These are phyloP conservation scores for Zychaea mexicana DNA, from an alignment of 371 early-diverging fungal genomes.

Conservation along the genomic window DNA sequence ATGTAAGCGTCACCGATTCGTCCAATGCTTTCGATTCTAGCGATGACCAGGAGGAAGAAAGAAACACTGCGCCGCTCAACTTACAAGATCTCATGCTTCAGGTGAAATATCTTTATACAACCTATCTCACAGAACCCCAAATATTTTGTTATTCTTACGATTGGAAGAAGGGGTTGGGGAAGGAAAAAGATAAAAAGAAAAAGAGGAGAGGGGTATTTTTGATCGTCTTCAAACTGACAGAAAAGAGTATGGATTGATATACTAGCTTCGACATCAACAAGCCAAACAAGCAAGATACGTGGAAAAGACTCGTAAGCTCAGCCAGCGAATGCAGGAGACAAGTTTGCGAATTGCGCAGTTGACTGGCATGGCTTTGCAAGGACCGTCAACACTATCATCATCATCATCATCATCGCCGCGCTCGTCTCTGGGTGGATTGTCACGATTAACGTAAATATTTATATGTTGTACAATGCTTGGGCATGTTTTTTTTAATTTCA, in stretches of 20 bases:
- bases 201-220: neutral
- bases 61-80: constrained; percentile 5
- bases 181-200: neutral
- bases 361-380: neutral
- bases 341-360: constrained; percentile 14
- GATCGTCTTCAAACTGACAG: neutral
- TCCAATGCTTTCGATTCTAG: neutral
- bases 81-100: constrained; percentile 16
- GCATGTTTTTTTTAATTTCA: too few species aligned
- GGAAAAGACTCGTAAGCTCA: constrained; percentile 16
- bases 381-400: neutral
- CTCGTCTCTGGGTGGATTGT: too few species aligned
- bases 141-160: neutral
- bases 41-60: constrained; percentile 7
- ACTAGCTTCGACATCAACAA: constrained; percentile 19
- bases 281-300: constrained; percentile 18
- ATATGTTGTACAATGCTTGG: too few species aligned
- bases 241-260: neutral
- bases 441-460: too few species aligned
- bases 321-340: constrained; percentile 10
- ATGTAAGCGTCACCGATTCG: constrained; percentile 1
- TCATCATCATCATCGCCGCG: neutral
- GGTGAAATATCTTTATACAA: neutral
- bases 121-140: too few species aligned
- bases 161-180: neutral